Evolutionary conservation across 805 yeast genomes (phyloP).

Genomic region (Gaillardinia entomophila): DNA sequence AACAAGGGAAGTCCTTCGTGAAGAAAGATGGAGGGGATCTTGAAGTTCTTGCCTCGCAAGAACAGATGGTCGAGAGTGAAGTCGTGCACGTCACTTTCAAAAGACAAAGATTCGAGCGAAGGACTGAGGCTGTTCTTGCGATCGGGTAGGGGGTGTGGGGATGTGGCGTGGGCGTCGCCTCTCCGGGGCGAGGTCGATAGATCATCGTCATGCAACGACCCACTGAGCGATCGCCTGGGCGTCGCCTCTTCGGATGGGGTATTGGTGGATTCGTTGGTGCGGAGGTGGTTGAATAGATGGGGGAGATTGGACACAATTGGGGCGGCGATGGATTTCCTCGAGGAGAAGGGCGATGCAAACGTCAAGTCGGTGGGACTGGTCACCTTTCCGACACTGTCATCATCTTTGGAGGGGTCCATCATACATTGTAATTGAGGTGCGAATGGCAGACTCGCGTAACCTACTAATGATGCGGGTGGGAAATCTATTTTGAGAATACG

Average conservation of each 20-base stretch:
- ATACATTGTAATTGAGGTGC: too few species aligned
- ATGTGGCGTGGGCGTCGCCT: too few species aligned
- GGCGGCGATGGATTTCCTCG: constrained; percentile 5
- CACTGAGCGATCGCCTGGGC: too few species aligned
- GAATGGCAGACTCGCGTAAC: too few species aligned
- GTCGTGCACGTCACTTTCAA: neutral
- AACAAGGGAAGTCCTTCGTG: constrained; percentile 57
- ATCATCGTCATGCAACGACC: too few species aligned
- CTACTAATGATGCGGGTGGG: neutral
- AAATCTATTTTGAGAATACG: too few species aligned
- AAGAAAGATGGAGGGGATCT: constrained; percentile 43
- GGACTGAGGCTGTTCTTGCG: neutral
- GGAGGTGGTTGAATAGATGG: constrained; percentile 12
- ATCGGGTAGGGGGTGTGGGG: too few species aligned
- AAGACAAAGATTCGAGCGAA: neutral
- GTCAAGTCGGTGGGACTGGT: constrained; percentile 6
- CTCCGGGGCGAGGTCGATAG: too few species aligned
- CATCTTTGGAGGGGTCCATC: neutral
- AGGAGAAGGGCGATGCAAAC: neutral
- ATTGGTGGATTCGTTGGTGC: constrained; percentile 16
- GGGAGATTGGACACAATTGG: constrained; percentile 21
- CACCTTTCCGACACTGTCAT: neutral
- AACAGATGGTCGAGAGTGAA: neutral
- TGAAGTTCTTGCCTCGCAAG: constrained; percentile 3
- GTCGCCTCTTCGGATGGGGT: too few species aligned